Evolutionary conservation across 768 basidiomycete species (phyloP).

Genomic region (Trametes sanguinea): DNA sequence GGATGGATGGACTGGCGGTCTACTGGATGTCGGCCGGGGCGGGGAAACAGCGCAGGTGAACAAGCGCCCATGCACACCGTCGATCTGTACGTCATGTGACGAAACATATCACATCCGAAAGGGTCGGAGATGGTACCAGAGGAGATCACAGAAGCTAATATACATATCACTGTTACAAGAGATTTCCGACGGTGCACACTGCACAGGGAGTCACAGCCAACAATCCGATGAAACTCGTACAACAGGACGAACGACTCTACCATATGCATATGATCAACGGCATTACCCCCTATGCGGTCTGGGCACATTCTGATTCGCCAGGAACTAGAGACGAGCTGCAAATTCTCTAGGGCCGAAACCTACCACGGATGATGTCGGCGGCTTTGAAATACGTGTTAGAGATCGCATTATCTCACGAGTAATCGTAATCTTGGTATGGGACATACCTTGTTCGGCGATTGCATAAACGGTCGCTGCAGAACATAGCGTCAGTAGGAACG

Average conservation of each 20-base stretch:
- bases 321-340: not conserved
- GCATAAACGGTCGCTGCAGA: constrained; percentile 44
- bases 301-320: too few species aligned
- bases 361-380: constrained; percentile 34
- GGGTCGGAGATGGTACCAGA: not conserved
- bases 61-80: not conserved
- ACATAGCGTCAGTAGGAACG: not conserved
- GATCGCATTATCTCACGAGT: not conserved
- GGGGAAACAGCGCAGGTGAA: not conserved
- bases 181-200: too few species aligned
- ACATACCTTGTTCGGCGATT: constrained; percentile 49
- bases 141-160: too few species aligned
- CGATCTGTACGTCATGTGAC: constrained; percentile 16
- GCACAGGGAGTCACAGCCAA: too few species aligned
- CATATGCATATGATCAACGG: too few species aligned
- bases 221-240: too few species aligned
- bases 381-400: constrained; percentile 13
- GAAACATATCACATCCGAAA: not conserved
- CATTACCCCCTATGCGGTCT: too few species aligned
- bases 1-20: constrained; percentile 27
- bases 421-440: not conserved
- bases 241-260: too few species aligned
- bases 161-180: too few species aligned
- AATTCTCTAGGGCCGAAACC: constrained; percentile 9
- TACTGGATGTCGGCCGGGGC: constrained; percentile 19